Conservation (phyloP, 176 grass and related monocot species). For the Phoenix roebelenii region DNA sequence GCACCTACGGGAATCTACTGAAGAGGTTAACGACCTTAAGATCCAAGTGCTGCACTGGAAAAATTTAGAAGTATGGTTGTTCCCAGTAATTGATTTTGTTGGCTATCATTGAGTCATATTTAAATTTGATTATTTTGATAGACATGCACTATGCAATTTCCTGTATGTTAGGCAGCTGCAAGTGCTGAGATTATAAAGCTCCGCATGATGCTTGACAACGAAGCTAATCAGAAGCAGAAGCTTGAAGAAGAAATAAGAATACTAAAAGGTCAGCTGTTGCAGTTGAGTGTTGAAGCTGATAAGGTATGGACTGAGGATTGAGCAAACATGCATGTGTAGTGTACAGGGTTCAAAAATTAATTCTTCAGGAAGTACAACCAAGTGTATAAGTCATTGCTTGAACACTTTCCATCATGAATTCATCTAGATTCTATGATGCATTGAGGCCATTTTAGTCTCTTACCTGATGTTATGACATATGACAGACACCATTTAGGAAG, state of each 20-base stretch:
- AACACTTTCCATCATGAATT: no score
- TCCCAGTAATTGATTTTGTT: slow-evolving; percentile 7
- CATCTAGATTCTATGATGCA: no score
- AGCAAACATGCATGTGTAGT: no score
- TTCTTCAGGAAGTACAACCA: no score
- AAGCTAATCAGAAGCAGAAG: slow-evolving; percentile 79
- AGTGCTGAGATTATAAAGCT: slow-evolving; percentile 70
- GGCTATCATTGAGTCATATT: slow-evolving; percentile 14
- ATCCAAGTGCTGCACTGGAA: slow-evolving; percentile 95
- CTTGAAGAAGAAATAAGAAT: slow-evolving; percentile 83
- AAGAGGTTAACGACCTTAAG: slow-evolving; percentile 65
- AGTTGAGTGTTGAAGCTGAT: slow-evolving; percentile 85
- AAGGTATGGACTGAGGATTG: slow-evolving; percentile 35
- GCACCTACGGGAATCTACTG: slow-evolving; percentile 48
- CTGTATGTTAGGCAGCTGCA: slow-evolving; percentile 50
- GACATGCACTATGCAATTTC: slow-evolving; percentile 18
- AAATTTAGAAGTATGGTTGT: slow-evolving; percentile 64
- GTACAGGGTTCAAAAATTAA: no score
- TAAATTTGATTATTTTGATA: slow-evolving; percentile 1
- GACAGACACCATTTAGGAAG: no score
- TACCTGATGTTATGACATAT: no score
- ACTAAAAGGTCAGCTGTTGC: slow-evolving; percentile 81
- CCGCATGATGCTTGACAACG: slow-evolving; percentile 60
- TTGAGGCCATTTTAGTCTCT: no score
- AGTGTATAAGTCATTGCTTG: no score